Evolutionary conservation across 768 basidiomycete genomes (phyloP).

Genomic region (Amanita jacksonii): DNA sequence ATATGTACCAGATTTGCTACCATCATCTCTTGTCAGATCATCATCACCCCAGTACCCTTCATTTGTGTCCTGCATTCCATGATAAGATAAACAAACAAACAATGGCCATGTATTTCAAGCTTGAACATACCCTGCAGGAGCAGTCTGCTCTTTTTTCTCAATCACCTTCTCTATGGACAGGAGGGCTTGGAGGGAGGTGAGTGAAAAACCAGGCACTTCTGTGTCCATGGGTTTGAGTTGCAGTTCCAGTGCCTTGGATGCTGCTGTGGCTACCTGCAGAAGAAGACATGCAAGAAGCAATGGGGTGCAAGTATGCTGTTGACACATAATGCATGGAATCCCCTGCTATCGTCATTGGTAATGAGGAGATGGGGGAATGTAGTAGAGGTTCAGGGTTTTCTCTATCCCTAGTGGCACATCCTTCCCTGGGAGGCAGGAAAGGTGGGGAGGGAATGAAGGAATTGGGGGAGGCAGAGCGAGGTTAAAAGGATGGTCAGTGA

Average conservation of each 20-base stretch:
- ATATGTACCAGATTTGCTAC: conserved; percentile 4
- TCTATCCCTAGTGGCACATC: conserved; percentile 5
- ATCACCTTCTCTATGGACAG: conserved; percentile 50
- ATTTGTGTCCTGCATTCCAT: neutral
- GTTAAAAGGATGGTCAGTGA: conserved; percentile 33
- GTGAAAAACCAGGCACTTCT: too few species aligned
- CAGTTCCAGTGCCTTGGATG: too few species aligned
- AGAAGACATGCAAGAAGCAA: conserved; percentile 19
- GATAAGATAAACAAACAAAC: conserved; percentile 1
- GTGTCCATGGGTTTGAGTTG: too few species aligned
- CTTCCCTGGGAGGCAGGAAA: too few species aligned
- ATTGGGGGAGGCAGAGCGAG: conserved; percentile 21
- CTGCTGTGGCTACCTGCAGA: conserved; percentile 25
- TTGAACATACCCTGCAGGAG: conserved; percentile 39
- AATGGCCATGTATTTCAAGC: conserved; percentile 15
- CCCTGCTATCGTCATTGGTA: conserved; percentile 41
- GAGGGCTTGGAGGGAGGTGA: conserved; percentile 51
- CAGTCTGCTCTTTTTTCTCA: conserved; percentile 76
- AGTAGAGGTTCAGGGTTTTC: conserved; percentile 30
- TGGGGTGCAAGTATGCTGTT: conserved; percentile 26
- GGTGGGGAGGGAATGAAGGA: conserved; percentile 12
- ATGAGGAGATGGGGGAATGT: conserved; percentile 65
- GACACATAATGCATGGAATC: conserved; percentile 28
- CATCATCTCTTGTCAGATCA: neutral
- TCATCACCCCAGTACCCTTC: conserved; percentile 8